Conservation (phyloP, 345 rosid genomes). For the Eucalyptus tenuipes region DNA sequence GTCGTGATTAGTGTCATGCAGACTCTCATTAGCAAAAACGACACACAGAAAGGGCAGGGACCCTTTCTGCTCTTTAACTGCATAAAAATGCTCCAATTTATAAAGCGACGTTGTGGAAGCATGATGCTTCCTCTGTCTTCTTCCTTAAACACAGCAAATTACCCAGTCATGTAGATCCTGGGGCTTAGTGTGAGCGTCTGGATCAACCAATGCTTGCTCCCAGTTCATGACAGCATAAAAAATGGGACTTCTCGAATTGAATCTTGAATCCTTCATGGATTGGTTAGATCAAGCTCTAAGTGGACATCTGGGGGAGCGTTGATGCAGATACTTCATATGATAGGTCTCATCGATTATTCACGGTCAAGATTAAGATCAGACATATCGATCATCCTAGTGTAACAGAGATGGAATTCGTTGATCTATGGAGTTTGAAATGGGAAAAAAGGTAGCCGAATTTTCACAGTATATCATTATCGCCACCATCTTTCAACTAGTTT, state of each 20-base stretch:
- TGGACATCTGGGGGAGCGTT: neutral
- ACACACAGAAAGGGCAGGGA: neutral
- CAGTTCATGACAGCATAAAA: neutral
- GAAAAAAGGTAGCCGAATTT: neutral
- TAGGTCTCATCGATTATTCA: neutral
- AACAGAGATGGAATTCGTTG: neutral
- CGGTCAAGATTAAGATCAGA: neutral
- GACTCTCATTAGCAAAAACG: neutral
- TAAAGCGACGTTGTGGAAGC: neutral
- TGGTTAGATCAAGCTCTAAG: neutral
- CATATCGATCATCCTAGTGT: neutral
- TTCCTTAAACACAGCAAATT: neutral
- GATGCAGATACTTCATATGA: neutral
- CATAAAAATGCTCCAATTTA: neutral
- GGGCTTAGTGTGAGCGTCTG: neutral
- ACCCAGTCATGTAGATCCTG: neutral
- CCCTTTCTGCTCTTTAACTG: neutral
- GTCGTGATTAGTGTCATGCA: neutral
- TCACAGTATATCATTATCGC: neutral
- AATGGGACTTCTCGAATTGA: neutral
- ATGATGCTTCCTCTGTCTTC: neutral
- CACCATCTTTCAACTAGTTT: neutral
- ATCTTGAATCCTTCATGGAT: neutral
- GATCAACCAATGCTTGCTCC: neutral
- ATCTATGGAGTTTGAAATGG: neutral